phyloP scores from a whole-genome alignment of 345 rosid species.

The Linum trigynum region DNA sequence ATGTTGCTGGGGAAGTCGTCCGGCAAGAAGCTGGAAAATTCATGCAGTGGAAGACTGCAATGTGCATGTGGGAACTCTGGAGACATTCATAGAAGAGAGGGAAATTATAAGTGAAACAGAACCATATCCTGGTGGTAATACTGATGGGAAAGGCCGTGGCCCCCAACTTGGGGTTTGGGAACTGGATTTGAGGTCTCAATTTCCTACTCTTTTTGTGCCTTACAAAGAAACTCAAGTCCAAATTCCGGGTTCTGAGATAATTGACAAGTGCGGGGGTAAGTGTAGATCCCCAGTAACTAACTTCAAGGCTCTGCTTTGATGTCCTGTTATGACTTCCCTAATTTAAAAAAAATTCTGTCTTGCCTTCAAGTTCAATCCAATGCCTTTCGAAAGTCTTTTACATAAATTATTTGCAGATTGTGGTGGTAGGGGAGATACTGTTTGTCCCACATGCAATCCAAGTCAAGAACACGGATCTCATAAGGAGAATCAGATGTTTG shows the following conservation, averaged over 20 bases:
- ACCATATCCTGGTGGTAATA: constrained; percentile 41
- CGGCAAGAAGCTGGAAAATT: constrained; percentile 95
- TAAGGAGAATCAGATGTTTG: constrained; percentile 62
- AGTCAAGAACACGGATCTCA: constrained; percentile 74
- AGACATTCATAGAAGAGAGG: constrained; percentile 83
- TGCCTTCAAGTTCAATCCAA: background rate
- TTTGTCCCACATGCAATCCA: constrained; percentile 62
- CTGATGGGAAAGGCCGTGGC: constrained; percentile 43
- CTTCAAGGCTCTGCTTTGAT: background rate
- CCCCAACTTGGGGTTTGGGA: constrained; percentile 68
- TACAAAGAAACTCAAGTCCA: constrained; percentile 47
- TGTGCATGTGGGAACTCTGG: constrained; percentile 88
- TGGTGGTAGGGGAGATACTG: constrained; percentile 55
- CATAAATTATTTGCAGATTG: too few species aligned
- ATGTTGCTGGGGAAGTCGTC: constrained; percentile 98
- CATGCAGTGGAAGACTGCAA: constrained; percentile 81
- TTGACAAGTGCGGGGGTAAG: constrained; percentile 74
- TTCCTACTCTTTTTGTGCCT: constrained; percentile 66
- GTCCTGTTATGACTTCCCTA: background rate
- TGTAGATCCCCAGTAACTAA: constrained; percentile 1
- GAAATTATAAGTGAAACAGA: constrained; percentile 58
- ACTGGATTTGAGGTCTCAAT: constrained; percentile 64
- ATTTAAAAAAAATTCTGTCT: background rate
- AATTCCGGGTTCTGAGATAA: constrained; percentile 61
- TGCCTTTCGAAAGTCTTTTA: too few species aligned